phyloP scores from a whole-genome alignment of 768 basidiomycete genomes.

The Lenzites betulinus region DNA sequence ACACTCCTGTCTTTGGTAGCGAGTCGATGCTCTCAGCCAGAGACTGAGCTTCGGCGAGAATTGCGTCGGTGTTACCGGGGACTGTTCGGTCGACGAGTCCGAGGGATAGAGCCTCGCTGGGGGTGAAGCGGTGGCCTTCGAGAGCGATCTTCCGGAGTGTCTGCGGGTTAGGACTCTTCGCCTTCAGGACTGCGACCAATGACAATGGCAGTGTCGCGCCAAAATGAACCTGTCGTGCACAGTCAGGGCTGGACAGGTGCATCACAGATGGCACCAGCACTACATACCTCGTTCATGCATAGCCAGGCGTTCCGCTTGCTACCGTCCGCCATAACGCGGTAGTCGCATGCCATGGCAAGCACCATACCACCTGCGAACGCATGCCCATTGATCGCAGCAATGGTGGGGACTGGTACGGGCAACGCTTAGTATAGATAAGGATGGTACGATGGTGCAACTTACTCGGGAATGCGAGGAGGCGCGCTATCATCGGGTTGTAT shows the following conservation, averaged over 20 bases:
- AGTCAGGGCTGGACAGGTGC: no score
- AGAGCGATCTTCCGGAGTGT: conserved; percentile 73
- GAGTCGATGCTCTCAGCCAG: conserved; percentile 54
- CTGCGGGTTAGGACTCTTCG: conserved; percentile 62
- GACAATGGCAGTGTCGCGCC: conserved; percentile 80
- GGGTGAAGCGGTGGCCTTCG: conserved; percentile 79
- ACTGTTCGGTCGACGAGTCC: conserved; percentile 76
- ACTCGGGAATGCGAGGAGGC: conserved; percentile 80
- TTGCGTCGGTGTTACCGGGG: conserved; percentile 54
- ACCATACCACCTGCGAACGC: conserved; percentile 85
- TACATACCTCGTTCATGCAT: conserved; percentile 87
- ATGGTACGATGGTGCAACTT: conserved; percentile 23
- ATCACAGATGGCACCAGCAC: no score
- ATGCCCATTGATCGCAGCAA: conserved; percentile 83
- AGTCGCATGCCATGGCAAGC: conserved; percentile 81
- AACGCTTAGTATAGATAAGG: neutral
- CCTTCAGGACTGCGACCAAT: conserved; percentile 61
- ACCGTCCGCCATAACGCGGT: conserved; percentile 86
- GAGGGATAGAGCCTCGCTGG: conserved; percentile 63
- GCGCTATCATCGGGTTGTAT: conserved; percentile 70
- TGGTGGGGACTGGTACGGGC: conserved; percentile 60
- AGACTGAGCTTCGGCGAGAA: conserved; percentile 65
- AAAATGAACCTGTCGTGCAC: conserved; percentile 62
- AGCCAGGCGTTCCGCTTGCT: conserved; percentile 78
- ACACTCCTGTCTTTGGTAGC: conserved; percentile 61